Percentiles rank a stretch among this genome's conserved stretches.
Conservation (phyloP, 768 basidiomycete species). For the Lactarius hatsudake region DNA sequence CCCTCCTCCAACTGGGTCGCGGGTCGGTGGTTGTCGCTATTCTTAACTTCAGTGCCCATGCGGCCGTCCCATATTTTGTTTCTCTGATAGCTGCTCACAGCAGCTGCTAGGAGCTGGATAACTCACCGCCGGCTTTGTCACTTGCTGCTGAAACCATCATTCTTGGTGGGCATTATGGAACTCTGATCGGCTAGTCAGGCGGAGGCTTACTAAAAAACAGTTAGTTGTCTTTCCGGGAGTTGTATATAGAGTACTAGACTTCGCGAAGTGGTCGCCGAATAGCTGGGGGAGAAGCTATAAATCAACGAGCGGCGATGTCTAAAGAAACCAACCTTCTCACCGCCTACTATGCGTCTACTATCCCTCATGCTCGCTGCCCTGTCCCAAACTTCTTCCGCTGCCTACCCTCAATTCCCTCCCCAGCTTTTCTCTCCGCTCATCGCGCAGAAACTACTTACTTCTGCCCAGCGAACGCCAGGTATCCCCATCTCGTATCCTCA, state of each 20-base stretch:
- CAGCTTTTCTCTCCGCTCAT: constrained; percentile 61
- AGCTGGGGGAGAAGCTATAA: background rate
- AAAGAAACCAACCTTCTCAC: background rate
- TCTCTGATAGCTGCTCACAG: background rate
- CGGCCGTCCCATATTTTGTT: background rate
- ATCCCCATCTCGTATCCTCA: constrained; percentile 53
- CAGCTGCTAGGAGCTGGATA: background rate
- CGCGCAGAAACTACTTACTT: constrained; percentile 56
- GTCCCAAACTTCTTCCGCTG: background rate
- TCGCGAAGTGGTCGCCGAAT: background rate
- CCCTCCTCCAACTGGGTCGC: no score
- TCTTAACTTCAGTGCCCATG: background rate
- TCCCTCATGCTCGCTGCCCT: background rate
- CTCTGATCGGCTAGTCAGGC: background rate
- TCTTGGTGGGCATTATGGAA: background rate
- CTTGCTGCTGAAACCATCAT: background rate
- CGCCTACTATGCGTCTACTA: background rate
- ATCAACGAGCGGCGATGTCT: background rate
- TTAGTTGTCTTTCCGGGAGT: no score
- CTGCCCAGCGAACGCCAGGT: constrained; percentile 43
- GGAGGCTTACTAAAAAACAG: background rate
- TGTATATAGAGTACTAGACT: background rate
- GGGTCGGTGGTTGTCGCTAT: no score
- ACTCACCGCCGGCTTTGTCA: no score
- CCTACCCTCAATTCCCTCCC: constrained; percentile 34